Percentiles rank a stretch among this genome's conserved stretches.
phyloP scores from a whole-genome alignment of 257 asterid species.

The Agastache rugosa region DNA sequence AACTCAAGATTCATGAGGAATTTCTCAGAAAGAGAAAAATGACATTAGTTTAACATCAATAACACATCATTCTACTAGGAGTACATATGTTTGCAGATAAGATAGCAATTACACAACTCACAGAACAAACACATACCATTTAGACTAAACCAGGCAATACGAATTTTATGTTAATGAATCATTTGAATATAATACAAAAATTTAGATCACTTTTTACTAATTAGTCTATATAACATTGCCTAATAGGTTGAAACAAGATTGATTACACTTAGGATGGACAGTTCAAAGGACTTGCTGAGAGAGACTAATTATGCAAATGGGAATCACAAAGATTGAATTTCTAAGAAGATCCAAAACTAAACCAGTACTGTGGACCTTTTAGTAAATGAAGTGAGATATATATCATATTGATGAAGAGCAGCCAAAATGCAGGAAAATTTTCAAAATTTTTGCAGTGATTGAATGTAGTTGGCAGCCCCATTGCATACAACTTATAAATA shows the following conservation, averaged over 20 bases:
- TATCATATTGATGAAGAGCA: too few species aligned
- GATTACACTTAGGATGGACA: neutral
- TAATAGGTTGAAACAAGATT: neutral
- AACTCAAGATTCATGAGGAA: constrained; percentile 26
- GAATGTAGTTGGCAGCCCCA: too few species aligned
- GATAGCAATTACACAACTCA: constrained; percentile 1
- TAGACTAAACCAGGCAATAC: too few species aligned
- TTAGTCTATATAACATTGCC: neutral
- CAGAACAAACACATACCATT: neutral
- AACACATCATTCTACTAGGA: neutral
- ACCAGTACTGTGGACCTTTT: too few species aligned
- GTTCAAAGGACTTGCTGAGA: neutral
- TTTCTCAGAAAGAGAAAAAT: neutral
- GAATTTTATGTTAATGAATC: neutral
- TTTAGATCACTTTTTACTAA: neutral
- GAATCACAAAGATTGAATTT: neutral
- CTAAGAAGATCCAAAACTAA: too few species aligned
- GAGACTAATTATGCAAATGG: neutral
- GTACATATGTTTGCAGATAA: neutral
- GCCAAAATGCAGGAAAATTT: too few species aligned
- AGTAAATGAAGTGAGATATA: too few species aligned
- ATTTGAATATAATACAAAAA: neutral
- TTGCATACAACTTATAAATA: neutral
- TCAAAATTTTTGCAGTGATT: too few species aligned
- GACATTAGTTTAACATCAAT: neutral